Evolutionary conservation across 768 basidiomycete species (phyloP).

Genomic region (Rhodotorula toruloides): DNA sequence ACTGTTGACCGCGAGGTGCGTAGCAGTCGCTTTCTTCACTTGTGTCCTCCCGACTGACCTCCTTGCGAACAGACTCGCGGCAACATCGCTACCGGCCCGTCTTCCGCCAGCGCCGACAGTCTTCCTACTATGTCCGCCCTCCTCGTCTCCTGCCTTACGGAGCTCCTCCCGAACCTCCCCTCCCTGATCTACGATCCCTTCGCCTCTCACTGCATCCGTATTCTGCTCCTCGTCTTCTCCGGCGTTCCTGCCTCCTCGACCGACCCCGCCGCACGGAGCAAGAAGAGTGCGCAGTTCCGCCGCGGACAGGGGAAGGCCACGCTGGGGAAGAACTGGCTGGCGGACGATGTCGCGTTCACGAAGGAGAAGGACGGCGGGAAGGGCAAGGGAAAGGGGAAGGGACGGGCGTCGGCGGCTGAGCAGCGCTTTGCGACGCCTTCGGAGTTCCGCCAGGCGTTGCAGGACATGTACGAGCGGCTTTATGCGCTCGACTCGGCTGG

Average conservation of each 20-base stretch:
- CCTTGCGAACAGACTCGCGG: constrained; percentile 33
- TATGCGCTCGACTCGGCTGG: constrained; percentile 41
- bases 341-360: constrained; percentile 50
- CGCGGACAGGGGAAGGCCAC: constrained; percentile 57
- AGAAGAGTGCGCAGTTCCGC: constrained; percentile 77
- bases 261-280: constrained; percentile 48
- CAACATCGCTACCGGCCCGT: constrained; percentile 33
- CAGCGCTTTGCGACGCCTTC: constrained; percentile 59
- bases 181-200: constrained; percentile 75
- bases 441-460: constrained; percentile 20
- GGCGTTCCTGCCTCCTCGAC: constrained; percentile 47
- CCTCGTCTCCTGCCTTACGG: constrained; percentile 52
- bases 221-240: constrained; percentile 69
- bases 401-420: constrained; percentile 18
- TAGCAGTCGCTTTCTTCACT: neutral
- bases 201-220: constrained; percentile 82
- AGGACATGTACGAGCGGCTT: constrained; percentile 42
- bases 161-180: constrained; percentile 62
- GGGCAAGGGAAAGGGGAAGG: constrained; percentile 44
- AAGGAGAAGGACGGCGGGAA: constrained; percentile 29
- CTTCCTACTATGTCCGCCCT: constrained; percentile 48
- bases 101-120: constrained; percentile 16
- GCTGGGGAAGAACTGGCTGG: constrained; percentile 54
- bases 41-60: neutral
- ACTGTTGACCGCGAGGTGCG: constrained; percentile 51